A percentile compares a stretch with the other conserved stretches of the same genome.
Conservation (phyloP, 2,329 filamentous ascomycete genomes). For the Cyclaneusma minus region DNA sequence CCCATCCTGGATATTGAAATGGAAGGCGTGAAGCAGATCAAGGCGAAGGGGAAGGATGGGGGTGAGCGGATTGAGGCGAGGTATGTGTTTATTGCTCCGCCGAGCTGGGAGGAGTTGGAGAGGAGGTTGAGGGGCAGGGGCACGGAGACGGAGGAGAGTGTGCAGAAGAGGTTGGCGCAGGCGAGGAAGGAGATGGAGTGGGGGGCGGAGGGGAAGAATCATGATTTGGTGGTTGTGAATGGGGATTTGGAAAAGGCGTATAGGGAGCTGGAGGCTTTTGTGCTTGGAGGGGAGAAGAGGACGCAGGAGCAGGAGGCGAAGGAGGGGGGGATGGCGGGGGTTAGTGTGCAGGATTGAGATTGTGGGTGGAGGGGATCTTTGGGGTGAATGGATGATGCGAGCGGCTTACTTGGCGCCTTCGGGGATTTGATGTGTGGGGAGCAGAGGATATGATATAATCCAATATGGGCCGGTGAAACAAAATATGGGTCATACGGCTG, state of each 20-base stretch:
- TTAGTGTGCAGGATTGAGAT: constrained; percentile 1
- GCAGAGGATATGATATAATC: too few relatives aligned
- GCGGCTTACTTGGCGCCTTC: too few relatives aligned
- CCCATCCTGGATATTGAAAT: constrained; percentile 94
- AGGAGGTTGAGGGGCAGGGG: constrained; percentile 55
- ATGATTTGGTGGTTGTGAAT: constrained; percentile 51
- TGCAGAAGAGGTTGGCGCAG: constrained; percentile 54
- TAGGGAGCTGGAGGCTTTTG: constrained; percentile 34
- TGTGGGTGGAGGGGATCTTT: too few relatives aligned
- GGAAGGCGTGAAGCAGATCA: constrained; percentile 94
- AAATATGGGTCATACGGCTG: too few relatives aligned
- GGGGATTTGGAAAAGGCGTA: constrained; percentile 45
- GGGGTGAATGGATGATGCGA: too few relatives aligned
- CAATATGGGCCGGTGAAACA: too few relatives aligned
- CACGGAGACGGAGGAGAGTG: constrained; percentile 61
- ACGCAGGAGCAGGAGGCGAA: constrained; percentile 7
- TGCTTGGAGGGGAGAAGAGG: constrained; percentile 20
- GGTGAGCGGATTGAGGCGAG: too few relatives aligned
- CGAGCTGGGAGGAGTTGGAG: constrained; percentile 60
- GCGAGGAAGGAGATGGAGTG: constrained; percentile 63
- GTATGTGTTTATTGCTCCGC: constrained; percentile 76
- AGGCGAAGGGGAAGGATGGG: constrained; percentile 53
- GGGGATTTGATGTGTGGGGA: too few relatives aligned
- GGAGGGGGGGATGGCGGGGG: constrained; percentile 5
- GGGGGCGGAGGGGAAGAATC: constrained; percentile 47